Conservation (phyloP, 2,329 filamentous ascomycete species). For the Hymenotorrendiella dingleyae region DNA sequence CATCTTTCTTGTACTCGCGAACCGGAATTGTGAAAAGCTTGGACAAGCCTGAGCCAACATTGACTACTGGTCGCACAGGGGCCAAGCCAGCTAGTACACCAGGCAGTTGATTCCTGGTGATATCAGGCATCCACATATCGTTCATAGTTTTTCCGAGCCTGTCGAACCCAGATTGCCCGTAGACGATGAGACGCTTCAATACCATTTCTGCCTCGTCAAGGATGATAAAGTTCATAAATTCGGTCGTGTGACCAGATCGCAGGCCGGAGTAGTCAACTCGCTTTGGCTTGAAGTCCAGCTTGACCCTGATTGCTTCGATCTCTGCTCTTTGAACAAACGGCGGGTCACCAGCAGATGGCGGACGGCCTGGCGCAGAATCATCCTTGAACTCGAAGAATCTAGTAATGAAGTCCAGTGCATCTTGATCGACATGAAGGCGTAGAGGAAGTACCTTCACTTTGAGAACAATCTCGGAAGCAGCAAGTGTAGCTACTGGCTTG, state of each 20-base stretch:
- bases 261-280: constrained; percentile 93
- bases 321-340: constrained; percentile 89
- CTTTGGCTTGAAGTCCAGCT: constrained; percentile 96
- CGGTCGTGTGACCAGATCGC: constrained; percentile 86
- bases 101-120: constrained; percentile 82
- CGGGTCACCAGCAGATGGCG: constrained; percentile 60
- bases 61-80: constrained; percentile 83
- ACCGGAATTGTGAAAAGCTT: constrained; percentile 87
- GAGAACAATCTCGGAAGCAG: constrained; percentile 84
- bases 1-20: constrained; percentile 89
- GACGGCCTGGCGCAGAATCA: constrained; percentile 50
- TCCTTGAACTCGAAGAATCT: constrained; percentile 98
- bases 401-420: constrained; percentile 93
- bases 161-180: constrained; percentile 87
- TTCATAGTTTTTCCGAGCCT: constrained; percentile 84
- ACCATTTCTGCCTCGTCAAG: constrained; percentile 84
- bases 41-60: constrained; percentile 79
- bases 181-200: constrained; percentile 83
- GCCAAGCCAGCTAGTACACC: constrained; percentile 84
- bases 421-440: constrained; percentile 91
- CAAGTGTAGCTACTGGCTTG: constrained; percentile 74
- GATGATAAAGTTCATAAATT: constrained; percentile 98
- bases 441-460: constrained; percentile 75
- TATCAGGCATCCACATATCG: constrained; percentile 93
- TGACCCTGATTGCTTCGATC: constrained; percentile 75